Evolutionary conservation across 345 rosid species (phyloP).

Genomic region (Populus nigra): DNA sequence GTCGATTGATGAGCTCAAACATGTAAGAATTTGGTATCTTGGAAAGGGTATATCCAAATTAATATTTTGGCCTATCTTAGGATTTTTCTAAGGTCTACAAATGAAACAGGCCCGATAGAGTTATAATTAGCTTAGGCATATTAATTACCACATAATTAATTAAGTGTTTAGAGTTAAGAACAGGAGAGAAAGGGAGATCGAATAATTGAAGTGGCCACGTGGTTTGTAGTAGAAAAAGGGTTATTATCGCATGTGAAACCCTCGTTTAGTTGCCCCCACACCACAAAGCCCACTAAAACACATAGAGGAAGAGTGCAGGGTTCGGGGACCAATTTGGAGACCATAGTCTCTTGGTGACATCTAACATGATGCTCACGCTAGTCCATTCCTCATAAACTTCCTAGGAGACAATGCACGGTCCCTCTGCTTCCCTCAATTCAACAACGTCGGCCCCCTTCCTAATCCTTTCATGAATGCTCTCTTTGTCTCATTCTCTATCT

Average conservation of each 20-base stretch:
- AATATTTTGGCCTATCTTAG: neutral
- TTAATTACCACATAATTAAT: no score
- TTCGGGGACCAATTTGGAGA: slow-evolving; percentile 26
- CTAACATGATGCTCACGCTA: slow-evolving; percentile 55
- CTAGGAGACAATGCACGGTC: slow-evolving; percentile 44
- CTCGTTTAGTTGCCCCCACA: slow-evolving; percentile 42
- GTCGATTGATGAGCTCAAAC: slow-evolving; percentile 4
- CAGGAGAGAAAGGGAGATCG: neutral
- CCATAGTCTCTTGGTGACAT: slow-evolving; percentile 31
- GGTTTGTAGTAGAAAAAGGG: slow-evolving; percentile 51
- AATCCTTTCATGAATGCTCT: slow-evolving; percentile 17
- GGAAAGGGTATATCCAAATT: neutral
- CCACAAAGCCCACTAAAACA: slow-evolving; percentile 2
- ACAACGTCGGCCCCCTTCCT: slow-evolving; percentile 34
- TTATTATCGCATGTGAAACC: slow-evolving; percentile 52
- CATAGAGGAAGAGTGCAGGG: slow-evolving; percentile 5
- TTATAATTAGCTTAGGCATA: no score
- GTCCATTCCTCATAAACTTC: slow-evolving; percentile 42
- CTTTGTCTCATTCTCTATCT: slow-evolving; percentile 20
- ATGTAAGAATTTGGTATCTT: no score
- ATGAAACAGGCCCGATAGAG: neutral
- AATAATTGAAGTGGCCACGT: slow-evolving; percentile 44
- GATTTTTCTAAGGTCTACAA: neutral
- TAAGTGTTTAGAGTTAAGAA: neutral
- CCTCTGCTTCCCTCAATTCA: slow-evolving; percentile 34